phyloP scores from a whole-genome alignment of 225 moss, liverwort and hornwort species.

The Pleurozium schreberi region DNA sequence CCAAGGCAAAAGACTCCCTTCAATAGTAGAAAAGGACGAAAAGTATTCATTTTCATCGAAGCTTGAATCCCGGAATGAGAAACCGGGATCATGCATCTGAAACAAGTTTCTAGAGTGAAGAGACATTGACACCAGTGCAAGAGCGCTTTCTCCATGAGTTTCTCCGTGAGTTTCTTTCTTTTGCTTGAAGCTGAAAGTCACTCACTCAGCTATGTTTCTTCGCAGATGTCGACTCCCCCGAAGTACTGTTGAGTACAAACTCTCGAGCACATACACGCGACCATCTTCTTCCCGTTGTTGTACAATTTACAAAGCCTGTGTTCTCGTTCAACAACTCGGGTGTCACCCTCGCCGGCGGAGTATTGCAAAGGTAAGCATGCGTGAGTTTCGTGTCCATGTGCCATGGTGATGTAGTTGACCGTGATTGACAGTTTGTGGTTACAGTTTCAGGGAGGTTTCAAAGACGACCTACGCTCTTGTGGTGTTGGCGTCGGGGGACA shows the following conservation, averaged over 20 bases:
- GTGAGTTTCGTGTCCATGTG: not conserved
- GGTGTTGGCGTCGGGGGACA: slow-evolving; percentile 24
- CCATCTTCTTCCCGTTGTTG: slow-evolving; percentile 42
- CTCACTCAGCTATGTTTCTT: not conserved
- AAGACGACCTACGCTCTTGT: slow-evolving; percentile 80
- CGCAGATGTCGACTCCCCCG: slow-evolving; percentile 49
- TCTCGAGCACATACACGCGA: slow-evolving; percentile 58
- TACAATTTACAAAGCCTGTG: slow-evolving; percentile 81
- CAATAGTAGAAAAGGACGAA: not conserved
- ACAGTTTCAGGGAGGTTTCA: slow-evolving; percentile 69
- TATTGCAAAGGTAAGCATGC: slow-evolving; percentile 27
- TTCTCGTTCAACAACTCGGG: slow-evolving; percentile 49
- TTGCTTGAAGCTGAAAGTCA: not conserved
- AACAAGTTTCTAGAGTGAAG: not conserved
- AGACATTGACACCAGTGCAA: not conserved
- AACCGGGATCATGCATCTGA: not conserved
- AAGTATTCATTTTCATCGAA: not conserved
- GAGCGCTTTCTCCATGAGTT: not conserved
- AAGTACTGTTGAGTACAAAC: slow-evolving; percentile 64
- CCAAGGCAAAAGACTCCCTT: not conserved
- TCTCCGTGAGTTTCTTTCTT: not conserved
- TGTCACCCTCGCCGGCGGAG: slow-evolving; percentile 45
- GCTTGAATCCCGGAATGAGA: not conserved
- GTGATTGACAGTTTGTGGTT: not conserved
- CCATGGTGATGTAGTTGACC: not conserved